Percentiles rank a stretch among this genome's conserved stretches.
These are phyloP conservation scores for Lasiodiplodia hormozganensis DNA, from an alignment of 2,329 filamentous ascomycete genomes.

Conservation along the genomic window DNA sequence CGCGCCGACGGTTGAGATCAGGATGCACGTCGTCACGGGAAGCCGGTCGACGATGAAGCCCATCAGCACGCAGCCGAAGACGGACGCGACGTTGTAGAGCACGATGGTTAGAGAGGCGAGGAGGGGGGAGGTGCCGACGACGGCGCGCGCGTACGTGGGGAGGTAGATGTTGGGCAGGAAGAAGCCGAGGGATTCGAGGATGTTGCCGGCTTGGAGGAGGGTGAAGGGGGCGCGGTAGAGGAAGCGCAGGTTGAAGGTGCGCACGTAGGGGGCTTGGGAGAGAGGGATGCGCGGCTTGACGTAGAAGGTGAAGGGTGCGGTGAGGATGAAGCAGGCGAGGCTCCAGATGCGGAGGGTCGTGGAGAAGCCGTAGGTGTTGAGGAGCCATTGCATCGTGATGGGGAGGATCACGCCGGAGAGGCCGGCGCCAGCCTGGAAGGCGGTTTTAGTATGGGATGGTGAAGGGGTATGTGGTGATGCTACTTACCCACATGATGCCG, in stretches of 20 bases:
- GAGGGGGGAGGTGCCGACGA: constrained; percentile 34
- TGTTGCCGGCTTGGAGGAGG: constrained; percentile 43
- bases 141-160: constrained; percentile 41
- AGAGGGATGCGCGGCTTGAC: constrained; percentile 44
- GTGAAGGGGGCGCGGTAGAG: constrained; percentile 41
- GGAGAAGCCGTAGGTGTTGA: constrained; percentile 48
- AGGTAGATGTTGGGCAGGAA: constrained; percentile 51
- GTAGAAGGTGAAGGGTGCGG: constrained; percentile 42
- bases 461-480: neutral
- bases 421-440: constrained; percentile 40
- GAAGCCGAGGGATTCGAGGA: constrained; percentile 48
- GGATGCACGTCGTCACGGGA: constrained; percentile 49
- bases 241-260: constrained; percentile 42
- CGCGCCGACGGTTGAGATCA: constrained; percentile 51
- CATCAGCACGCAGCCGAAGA: constrained; percentile 46
- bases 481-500: constrained; percentile 64
- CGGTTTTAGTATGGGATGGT: neutral
- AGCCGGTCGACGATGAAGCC: constrained; percentile 51
- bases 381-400: constrained; percentile 48
- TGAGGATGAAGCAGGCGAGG: constrained; percentile 40
- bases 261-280: constrained; percentile 31
- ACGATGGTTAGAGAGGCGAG: constrained; percentile 44
- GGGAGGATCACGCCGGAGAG: constrained; percentile 54
- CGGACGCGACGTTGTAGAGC: constrained; percentile 45
- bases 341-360: constrained; percentile 52